These are phyloP conservation scores for Paramecium tetraurelia DNA, from an alignment of 73 alveolate species.

Conservation along the genomic window DNA sequence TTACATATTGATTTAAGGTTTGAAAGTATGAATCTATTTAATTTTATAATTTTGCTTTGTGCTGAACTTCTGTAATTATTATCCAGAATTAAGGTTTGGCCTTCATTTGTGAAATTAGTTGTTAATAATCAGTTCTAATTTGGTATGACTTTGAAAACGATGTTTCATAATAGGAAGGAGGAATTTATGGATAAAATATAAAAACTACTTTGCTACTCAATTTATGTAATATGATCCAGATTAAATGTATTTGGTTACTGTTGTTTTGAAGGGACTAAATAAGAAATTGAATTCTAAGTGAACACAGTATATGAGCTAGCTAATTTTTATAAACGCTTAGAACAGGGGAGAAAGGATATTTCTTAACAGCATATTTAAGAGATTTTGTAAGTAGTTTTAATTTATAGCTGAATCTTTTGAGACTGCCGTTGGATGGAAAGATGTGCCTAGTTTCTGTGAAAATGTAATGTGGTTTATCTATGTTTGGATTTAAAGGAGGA, in stretches of 20 bases:
- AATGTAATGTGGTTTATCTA: slow-evolving; percentile 31
- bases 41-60: slow-evolving; percentile 86
- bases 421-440: slow-evolving; percentile 84
- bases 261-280: slow-evolving; percentile 81
- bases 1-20: no score
- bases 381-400: slow-evolving; percentile 76
- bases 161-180: slow-evolving; percentile 55
- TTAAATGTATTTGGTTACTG: slow-evolving; percentile 77
- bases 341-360: slow-evolving; percentile 89
- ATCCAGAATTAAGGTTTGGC: slow-evolving; percentile 71
- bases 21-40: no score
- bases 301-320: slow-evolving; percentile 66
- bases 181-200: slow-evolving; percentile 73
- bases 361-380: slow-evolving; percentile 90
- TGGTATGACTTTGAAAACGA: slow-evolving; percentile 83
- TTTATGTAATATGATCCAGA: slow-evolving; percentile 84
- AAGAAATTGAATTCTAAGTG: slow-evolving; percentile 67
- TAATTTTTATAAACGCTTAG: slow-evolving; percentile 68
- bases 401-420: slow-evolving; percentile 85
- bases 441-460: slow-evolving; percentile 68
- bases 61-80: slow-evolving; percentile 78
- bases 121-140: slow-evolving; percentile 83
- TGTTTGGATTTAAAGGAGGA: slow-evolving; percentile 45
- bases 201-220: slow-evolving; percentile 72
- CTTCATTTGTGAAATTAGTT: slow-evolving; percentile 84